phyloP scores from a whole-genome alignment of 176 grass and related monocot species.

The Oryza punctata region DNA sequence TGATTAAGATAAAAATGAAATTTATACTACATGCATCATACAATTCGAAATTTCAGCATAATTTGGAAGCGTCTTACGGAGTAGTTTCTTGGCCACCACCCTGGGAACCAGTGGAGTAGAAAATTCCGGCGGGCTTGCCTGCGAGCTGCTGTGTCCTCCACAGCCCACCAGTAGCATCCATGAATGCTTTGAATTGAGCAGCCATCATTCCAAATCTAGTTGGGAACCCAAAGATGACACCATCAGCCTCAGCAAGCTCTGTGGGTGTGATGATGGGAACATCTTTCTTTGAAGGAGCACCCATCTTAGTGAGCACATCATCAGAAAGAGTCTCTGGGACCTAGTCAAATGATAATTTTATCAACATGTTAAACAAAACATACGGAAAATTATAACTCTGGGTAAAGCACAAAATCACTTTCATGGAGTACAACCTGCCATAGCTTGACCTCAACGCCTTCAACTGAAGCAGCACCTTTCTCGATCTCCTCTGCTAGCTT shows the following conservation, averaged over 20 bases:
- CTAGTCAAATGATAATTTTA: constrained; percentile 27
- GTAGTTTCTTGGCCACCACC: constrained; percentile 84
- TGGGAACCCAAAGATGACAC: constrained; percentile 69
- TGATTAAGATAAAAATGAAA: constrained; percentile 3
- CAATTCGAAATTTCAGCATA: background rate
- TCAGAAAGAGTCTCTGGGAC: constrained; percentile 68
- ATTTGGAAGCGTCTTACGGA: constrained; percentile 35
- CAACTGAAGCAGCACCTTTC: constrained; percentile 59
- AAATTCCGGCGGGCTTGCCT: constrained; percentile 71
- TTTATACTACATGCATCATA: background rate
- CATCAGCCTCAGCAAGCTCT: constrained; percentile 59
- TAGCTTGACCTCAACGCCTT: constrained; percentile 62
- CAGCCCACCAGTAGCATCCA: constrained; percentile 61
- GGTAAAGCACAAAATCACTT: background rate
- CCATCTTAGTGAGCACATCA: constrained; percentile 66
- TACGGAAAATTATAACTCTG: background rate
- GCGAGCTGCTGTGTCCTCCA: constrained; percentile 69
- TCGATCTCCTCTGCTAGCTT: constrained; percentile 74
- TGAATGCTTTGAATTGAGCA: constrained; percentile 66
- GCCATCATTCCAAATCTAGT: constrained; percentile 83
- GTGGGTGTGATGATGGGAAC: constrained; percentile 50
- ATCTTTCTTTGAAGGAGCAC: constrained; percentile 53
- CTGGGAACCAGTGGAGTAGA: constrained; percentile 71
- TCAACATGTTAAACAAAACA: background rate
- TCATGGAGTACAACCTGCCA: constrained; percentile 62